phyloP scores from a whole-genome alignment of 352 stramenopile species.

The Albugo laibachii region DNA sequence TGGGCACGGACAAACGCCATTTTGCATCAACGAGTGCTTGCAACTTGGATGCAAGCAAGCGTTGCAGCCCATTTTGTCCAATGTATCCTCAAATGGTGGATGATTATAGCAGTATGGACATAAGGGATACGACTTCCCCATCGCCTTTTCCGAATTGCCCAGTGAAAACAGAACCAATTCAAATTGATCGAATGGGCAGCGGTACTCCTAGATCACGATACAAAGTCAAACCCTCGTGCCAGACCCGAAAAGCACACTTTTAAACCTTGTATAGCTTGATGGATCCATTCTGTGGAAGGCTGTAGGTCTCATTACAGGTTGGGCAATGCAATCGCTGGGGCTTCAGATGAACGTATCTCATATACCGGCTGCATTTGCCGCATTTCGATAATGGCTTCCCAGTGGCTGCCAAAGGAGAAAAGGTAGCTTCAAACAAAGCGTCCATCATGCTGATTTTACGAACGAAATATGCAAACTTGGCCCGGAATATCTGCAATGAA shows the following conservation, averaged over 20 bases:
- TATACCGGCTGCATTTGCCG: slow-evolving; percentile 28
- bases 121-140: slow-evolving; percentile 22
- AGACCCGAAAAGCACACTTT: slow-evolving; percentile 3
- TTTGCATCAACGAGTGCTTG: slow-evolving; percentile 17
- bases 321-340: slow-evolving; percentile 23
- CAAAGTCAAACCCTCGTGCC: slow-evolving; percentile 11
- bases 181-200: slow-evolving; percentile 30
- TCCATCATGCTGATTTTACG: slow-evolving; percentile 30
- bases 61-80: slow-evolving; percentile 19
- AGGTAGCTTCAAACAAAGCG: slow-evolving; percentile 46
- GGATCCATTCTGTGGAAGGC: slow-evolving; percentile 13
- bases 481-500: slow-evolving; percentile 18
- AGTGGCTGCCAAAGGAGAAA: slow-evolving; percentile 18
- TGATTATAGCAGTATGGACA: slow-evolving; percentile 34
- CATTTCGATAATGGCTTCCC: slow-evolving; percentile 27
- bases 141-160: slow-evolving; percentile 18
- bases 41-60: slow-evolving; percentile 22
- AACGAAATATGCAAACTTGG: slow-evolving; percentile 36
- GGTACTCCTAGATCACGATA: slow-evolving; percentile 15
- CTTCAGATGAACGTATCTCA: slow-evolving; percentile 27
- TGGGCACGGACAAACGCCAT: slow-evolving; percentile 22
- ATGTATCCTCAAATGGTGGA: slow-evolving; percentile 15
- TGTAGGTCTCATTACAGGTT: slow-evolving; percentile 26
- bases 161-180: slow-evolving; percentile 31
- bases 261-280: slow-evolving; percentile 17